Conservation (phyloP, 2,329 filamentous ascomycete species). For the Didymella glomerata region DNA sequence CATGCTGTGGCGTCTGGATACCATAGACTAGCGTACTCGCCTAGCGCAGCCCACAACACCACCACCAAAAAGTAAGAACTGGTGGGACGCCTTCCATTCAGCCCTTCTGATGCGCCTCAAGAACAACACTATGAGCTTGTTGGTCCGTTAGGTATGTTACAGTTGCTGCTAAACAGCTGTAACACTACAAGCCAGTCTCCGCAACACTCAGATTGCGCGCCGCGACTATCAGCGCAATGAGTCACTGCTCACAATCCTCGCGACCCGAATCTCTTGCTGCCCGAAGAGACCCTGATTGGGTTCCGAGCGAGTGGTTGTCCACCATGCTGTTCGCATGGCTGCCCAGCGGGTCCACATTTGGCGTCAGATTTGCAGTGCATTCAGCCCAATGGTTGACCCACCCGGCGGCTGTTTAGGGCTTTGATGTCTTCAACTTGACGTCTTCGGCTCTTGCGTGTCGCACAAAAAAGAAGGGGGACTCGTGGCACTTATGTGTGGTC, state of each 20-base stretch:
- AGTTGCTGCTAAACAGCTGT: slow-evolving; percentile 17
- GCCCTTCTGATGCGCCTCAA: background rate
- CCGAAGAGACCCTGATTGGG: slow-evolving; percentile 37
- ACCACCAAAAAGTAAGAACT: slow-evolving; percentile 28
- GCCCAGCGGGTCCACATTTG: slow-evolving; percentile 40
- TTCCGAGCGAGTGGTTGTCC: slow-evolving; percentile 28
- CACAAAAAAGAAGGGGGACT: slow-evolving; percentile 10
- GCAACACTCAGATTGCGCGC: slow-evolving; percentile 16
- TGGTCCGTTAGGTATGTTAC: background rate
- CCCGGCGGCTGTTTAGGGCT: slow-evolving; percentile 35
- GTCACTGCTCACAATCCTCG: slow-evolving; percentile 29
- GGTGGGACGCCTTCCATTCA: slow-evolving; percentile 27
- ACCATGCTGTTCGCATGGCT: slow-evolving; percentile 36
- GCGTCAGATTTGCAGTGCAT: slow-evolving; percentile 28
- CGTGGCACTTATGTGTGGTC: slow-evolving; percentile 17
- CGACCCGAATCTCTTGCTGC: slow-evolving; percentile 31
- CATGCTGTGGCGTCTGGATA: slow-evolving; percentile 17
- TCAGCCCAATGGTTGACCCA: slow-evolving; percentile 35
- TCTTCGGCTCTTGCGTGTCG: slow-evolving; percentile 9
- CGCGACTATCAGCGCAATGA: slow-evolving; percentile 28
- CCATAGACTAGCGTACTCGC: slow-evolving; percentile 19
- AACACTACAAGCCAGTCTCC: slow-evolving; percentile 7
- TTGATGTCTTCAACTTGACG: slow-evolving; percentile 12
- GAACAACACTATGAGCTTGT: background rate
- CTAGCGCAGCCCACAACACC: slow-evolving; percentile 25